Evolutionary conservation across 1,284 basidiomycete species (phyloP).

Genomic region (Boletus mariae): DNA sequence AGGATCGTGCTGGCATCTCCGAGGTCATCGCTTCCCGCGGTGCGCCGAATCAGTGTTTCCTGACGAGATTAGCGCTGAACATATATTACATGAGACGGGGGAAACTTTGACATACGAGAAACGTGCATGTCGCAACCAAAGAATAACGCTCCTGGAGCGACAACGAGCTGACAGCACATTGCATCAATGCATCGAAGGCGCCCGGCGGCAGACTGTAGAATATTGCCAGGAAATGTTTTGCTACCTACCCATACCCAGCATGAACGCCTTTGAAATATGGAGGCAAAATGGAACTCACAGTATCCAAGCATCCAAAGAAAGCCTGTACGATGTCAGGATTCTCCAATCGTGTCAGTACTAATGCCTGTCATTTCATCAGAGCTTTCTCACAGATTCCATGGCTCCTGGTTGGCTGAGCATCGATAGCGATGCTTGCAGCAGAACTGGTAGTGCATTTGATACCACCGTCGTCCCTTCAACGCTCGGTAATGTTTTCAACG

Average conservation of each 20-base stretch:
- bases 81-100: neutral
- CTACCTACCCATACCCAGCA: conserved; percentile 44
- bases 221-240: conserved; percentile 67
- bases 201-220: conserved; percentile 69
- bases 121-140: conserved; percentile 75
- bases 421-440: conserved; percentile 60
- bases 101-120: conserved; percentile 55
- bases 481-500: conserved; percentile 40
- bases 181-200: conserved; percentile 67
- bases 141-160: conserved; percentile 85
- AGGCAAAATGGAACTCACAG: conserved; percentile 38
- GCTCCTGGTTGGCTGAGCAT: conserved; percentile 55
- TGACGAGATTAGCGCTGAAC: conserved; percentile 25
- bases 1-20: conserved; percentile 47
- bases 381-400: conserved; percentile 63
- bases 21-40: conserved; percentile 52
- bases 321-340: conserved; percentile 88
- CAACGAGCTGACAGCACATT: conserved; percentile 68
- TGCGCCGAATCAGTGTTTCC: conserved; percentile 61
- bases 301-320: conserved; percentile 79
- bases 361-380: neutral
- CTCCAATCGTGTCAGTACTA: conserved; percentile 35
- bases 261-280: neutral
- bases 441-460: conserved; percentile 49
- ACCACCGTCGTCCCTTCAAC: conserved; percentile 46